phyloP scores from a whole-genome alignment of 2,329 filamentous ascomycete species.

The Cytospora chrysosperma region DNA sequence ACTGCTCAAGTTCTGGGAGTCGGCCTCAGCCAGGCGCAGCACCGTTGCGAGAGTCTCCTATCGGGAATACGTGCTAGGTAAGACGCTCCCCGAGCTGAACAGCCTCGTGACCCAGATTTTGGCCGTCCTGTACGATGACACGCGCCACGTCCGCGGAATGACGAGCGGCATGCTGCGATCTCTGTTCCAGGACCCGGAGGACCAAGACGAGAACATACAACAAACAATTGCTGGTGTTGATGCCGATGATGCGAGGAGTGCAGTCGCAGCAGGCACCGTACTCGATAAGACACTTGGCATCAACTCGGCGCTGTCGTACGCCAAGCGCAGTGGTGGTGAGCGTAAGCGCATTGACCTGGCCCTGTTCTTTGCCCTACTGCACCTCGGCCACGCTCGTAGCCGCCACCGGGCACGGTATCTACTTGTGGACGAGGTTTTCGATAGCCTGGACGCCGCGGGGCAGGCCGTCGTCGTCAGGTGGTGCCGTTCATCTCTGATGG shows the following conservation, averaged over 20 bases:
- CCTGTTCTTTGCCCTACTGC: constrained; percentile 35
- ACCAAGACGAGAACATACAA: not conserved
- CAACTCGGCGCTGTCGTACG: constrained; percentile 30
- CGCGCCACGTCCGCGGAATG: constrained; percentile 29
- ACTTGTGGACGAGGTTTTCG: constrained; percentile 37
- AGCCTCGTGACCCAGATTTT: constrained; percentile 30
- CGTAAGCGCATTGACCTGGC: constrained; percentile 38
- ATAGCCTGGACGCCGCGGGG: constrained; percentile 33
- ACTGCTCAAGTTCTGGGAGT: constrained; percentile 33
- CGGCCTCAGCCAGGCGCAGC: constrained; percentile 27
- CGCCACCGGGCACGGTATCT: constrained; percentile 34
- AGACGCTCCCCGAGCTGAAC: constrained; percentile 33
- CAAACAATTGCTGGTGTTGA: constrained; percentile 6
- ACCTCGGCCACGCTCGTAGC: constrained; percentile 30
- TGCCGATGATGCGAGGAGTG: not conserved
- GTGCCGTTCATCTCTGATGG: not conserved
- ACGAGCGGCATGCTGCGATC: constrained; percentile 30
- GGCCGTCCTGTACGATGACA: constrained; percentile 32
- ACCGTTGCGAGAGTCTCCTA: constrained; percentile 27
- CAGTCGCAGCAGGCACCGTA: constrained; percentile 1
- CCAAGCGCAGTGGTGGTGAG: constrained; percentile 37
- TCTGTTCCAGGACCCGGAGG: constrained; percentile 23
- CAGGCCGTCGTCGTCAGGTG: constrained; percentile 30
- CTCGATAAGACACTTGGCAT: constrained; percentile 29
- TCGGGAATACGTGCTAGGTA: constrained; percentile 30